Conservation (phyloP, 2,329 filamentous ascomycete genomes). For the Triangularia verruculosa region DNA sequence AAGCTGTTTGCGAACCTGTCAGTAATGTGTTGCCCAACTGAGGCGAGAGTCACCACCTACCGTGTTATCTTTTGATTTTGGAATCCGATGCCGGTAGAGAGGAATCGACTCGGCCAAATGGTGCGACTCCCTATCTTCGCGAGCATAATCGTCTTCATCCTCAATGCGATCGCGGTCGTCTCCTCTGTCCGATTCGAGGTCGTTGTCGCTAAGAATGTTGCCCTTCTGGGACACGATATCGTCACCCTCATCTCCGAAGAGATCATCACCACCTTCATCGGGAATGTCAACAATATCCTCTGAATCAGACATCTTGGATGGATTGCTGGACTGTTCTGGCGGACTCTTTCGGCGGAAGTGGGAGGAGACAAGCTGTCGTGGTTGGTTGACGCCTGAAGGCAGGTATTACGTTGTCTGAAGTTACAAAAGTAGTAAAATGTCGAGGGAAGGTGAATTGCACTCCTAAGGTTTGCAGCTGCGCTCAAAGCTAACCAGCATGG, state of each 20-base stretch:
- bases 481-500: neutral
- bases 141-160: conserved; percentile 42
- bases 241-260: conserved; percentile 61
- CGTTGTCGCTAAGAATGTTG: conserved; percentile 61
- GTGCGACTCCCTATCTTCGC: conserved; percentile 39
- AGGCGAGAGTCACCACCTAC: conserved; percentile 43
- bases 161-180: conserved; percentile 36
- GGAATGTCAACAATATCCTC: conserved; percentile 52
- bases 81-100: conserved; percentile 66
- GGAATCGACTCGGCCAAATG: conserved; percentile 62
- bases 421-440: neutral
- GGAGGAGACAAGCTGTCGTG: neutral
- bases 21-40: neutral
- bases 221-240: conserved; percentile 58
- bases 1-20: conserved; percentile 46
- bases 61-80: conserved; percentile 67
- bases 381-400: neutral
- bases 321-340: neutral
- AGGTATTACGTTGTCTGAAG: neutral
- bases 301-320: conserved; percentile 51
- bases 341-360: neutral
- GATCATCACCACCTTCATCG: conserved; percentile 57
- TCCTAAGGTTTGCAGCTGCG: neutral
- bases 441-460: neutral
- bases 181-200: conserved; percentile 50